Conservation (phyloP, 352 stramenopile genomes). For the Salisapilia sapeloensis region DNA sequence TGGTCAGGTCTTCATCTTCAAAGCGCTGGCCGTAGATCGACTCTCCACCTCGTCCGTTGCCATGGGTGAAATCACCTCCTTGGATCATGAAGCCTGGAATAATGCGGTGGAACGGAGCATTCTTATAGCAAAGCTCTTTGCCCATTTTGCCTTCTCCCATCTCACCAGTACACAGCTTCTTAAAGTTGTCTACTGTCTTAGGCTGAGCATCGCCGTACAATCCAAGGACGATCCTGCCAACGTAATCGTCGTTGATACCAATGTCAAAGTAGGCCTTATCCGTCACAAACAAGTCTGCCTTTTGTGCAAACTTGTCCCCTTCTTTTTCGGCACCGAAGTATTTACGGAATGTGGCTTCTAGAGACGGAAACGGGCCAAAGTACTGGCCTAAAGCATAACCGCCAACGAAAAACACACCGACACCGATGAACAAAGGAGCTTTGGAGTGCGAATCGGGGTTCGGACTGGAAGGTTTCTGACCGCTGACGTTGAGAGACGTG, state of each 20-base stretch:
- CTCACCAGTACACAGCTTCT: slow-evolving; percentile 65
- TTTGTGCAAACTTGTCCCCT: slow-evolving; percentile 18
- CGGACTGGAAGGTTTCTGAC: too few species aligned
- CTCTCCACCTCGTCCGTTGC: slow-evolving; percentile 88
- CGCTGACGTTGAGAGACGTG: too few species aligned
- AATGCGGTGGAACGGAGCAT: slow-evolving; percentile 89
- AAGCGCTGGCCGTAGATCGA: slow-evolving; percentile 90
- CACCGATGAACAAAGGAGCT: too few species aligned
- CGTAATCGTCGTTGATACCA: slow-evolving; percentile 85
- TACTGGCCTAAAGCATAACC: slow-evolving; percentile 55
- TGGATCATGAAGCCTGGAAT: slow-evolving; percentile 93
- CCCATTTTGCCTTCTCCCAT: slow-evolving; percentile 52
- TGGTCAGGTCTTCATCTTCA: slow-evolving; percentile 82
- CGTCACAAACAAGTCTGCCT: slow-evolving; percentile 38
- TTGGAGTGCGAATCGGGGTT: too few species aligned
- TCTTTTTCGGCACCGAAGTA: slow-evolving; percentile 12
- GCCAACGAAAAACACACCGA: slow-evolving; percentile 25
- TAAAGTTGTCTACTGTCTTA: slow-evolving; percentile 69
- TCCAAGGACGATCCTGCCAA: slow-evolving; percentile 69
- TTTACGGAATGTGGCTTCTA: slow-evolving; percentile 32
- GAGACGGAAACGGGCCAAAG: slow-evolving; percentile 38
- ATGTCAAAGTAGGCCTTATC: slow-evolving; percentile 95
- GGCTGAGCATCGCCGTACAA: slow-evolving; percentile 65
- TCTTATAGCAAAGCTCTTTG: slow-evolving; percentile 95
- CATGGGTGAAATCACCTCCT: slow-evolving; percentile 88